These are phyloP conservation scores for Kalmusia sp. DNA, from an alignment of 2,329 filamentous ascomycete species.

Conservation along the genomic window DNA sequence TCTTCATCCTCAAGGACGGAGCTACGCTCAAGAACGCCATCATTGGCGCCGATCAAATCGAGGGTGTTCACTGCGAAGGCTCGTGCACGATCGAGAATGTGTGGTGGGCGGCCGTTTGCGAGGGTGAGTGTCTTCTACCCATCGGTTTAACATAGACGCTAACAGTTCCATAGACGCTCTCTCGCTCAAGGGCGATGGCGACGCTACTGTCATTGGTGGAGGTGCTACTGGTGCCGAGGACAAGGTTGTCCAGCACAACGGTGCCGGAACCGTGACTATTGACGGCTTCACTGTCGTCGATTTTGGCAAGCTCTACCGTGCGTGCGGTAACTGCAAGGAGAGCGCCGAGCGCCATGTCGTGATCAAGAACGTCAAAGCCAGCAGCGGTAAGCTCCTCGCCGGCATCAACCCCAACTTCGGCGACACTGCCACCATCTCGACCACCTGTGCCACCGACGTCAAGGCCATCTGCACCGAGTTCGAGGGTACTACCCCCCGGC, in stretches of 20 bases:
- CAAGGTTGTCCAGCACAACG: slow-evolving; percentile 54
- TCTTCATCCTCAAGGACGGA: slow-evolving; percentile 58
- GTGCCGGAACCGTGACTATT: slow-evolving; percentile 43
- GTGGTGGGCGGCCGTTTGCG: slow-evolving; percentile 53
- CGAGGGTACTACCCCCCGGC: slow-evolving; percentile 25
- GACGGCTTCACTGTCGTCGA: slow-evolving; percentile 35
- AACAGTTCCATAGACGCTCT: slow-evolving; percentile 24
- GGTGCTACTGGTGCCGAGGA: slow-evolving; percentile 43
- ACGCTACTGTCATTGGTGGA: slow-evolving; percentile 44
- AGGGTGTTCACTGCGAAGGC: slow-evolving; percentile 61
- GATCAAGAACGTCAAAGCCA: slow-evolving; percentile 49
- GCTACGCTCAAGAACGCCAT: slow-evolving; percentile 60
- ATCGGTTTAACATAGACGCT: neutral
- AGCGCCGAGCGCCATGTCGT: slow-evolving; percentile 52
- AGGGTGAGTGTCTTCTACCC: slow-evolving; percentile 21
- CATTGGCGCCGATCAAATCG: slow-evolving; percentile 57
- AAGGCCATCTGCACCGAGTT: slow-evolving; percentile 30
- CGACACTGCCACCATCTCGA: slow-evolving; percentile 51
- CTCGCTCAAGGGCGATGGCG: slow-evolving; percentile 33
- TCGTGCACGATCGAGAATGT: slow-evolving; percentile 56
- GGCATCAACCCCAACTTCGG: slow-evolving; percentile 60
- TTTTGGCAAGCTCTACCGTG: slow-evolving; percentile 49
- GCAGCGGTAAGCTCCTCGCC: slow-evolving; percentile 43
- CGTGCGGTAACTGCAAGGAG: slow-evolving; percentile 55
- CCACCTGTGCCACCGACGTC: slow-evolving; percentile 27